Evolutionary conservation across 176 grass and related monocot species (phyloP), one percentile per base, ranked within the genome.

Genomic region (Hordeum marinum): DNA sequence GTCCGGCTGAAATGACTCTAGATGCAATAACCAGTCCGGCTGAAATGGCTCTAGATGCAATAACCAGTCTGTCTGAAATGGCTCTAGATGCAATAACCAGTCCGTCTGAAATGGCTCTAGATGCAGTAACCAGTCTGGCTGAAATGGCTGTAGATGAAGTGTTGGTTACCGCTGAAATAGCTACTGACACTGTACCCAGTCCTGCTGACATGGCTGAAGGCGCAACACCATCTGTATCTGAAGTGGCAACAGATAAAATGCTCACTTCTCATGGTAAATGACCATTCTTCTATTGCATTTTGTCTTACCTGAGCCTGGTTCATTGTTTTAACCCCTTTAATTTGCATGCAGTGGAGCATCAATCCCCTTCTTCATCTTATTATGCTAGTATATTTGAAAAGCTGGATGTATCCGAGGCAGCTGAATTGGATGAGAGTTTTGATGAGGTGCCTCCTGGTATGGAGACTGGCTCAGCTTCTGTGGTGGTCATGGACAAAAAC

Each of bases 401-500:
- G 74, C 78, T 95, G 69, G 66, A 86, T 87, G 66, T 79, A 62
- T 26, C 25, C 10, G 90, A 78, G 75, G 70, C 23, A 78, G 82
- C 25, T 36, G 83, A 76, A 42, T 72, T 76, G 78, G 64, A 88
- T 84, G 89, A 92, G 26, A 78, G 71, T 90, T 84, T 85, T 88
- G 90, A 93, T 81, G 95, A 94, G 84, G 77, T 90, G 34, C 83
- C 88, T 75, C 92, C 92, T 87, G 93, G 90, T 78, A 41, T 88
- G 75, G 85, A 94, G 83, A 69, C 77, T 64, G 88, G 75, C 60
- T 84, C 79, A 62, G 35, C 66, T 75, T 50, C 82, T 63, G 63
- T 89, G 69, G 26, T 78, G 42, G 61, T 83, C 42, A 40, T 48
- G 71, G 80, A 74, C 5, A 87, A 78, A 84, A 83, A 69, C 63